These are phyloP conservation scores for Mucor plumbeus DNA, from an alignment of 371 early-diverging fungal species.

Conservation along the genomic window DNA sequence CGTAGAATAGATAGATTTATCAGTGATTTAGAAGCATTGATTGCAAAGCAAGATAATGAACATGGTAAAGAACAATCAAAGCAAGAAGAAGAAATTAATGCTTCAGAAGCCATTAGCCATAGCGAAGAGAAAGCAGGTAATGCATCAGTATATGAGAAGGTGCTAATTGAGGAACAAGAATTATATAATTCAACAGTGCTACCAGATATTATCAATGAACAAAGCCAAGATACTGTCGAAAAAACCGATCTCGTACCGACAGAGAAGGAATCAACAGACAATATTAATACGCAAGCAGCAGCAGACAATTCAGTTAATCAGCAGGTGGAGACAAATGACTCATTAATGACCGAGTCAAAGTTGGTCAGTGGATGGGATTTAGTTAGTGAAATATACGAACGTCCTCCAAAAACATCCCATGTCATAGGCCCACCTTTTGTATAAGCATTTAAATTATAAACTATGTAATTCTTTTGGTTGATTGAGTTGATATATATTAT, in stretches of 20 bases:
- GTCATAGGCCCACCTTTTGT: too few relatives aligned
- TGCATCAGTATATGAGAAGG: neutral
- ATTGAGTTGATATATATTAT: too few relatives aligned
- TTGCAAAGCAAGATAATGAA: neutral
- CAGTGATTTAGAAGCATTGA: conserved; percentile 33
- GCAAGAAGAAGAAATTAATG: neutral
- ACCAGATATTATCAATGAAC: too few relatives aligned
- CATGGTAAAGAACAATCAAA: neutral
- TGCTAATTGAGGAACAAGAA: neutral
- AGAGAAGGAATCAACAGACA: neutral
- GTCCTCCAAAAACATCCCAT: conserved; percentile 1
- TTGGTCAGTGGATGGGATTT: conserved; percentile 37
- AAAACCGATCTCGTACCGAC: neutral
- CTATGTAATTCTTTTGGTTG: too few relatives aligned
- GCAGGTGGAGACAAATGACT: conserved; percentile 18
- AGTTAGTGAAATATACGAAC: conserved; percentile 47
- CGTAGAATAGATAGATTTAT: conserved; percentile 50
- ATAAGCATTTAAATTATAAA: too few relatives aligned
- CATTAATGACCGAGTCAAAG: conserved; percentile 20
- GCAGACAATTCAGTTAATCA: conserved; percentile 13
- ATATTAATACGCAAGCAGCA: neutral
- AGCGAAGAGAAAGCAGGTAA: neutral
- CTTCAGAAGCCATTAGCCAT: neutral
- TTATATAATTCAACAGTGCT: neutral
- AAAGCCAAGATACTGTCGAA: too few relatives aligned